Percentiles rank a stretch among this genome's conserved stretches.
These are phyloP conservation scores for Amphibolis antarctica DNA, from an alignment of 106 monocot genomes.

Conservation along the genomic window DNA sequence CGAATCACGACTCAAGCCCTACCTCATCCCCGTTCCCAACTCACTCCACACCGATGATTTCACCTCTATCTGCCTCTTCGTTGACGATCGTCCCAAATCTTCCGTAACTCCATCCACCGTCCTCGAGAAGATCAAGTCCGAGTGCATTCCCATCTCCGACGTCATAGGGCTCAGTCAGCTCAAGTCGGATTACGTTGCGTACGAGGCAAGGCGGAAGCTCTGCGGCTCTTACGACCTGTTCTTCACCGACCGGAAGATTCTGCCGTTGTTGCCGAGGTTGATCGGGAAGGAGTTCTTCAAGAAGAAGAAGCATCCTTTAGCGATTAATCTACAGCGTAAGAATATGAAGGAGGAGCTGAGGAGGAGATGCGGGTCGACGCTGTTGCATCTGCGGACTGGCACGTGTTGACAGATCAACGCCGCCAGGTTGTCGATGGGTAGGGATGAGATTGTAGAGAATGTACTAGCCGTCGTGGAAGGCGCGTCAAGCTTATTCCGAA, in stretches of 20 bases:
- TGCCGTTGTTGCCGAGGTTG: slow-evolving; percentile 15
- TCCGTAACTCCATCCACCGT: neutral
- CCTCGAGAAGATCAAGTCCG: neutral
- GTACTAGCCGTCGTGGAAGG: slow-evolving; percentile 16
- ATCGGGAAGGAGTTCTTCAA: slow-evolving; percentile 27
- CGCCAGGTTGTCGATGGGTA: slow-evolving; percentile 15
- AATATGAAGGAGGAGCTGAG: slow-evolving; percentile 12
- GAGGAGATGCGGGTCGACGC: slow-evolving; percentile 5
- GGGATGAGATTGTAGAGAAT: slow-evolving; percentile 24
- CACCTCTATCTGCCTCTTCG: slow-evolving; percentile 14
- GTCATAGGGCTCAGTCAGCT: slow-evolving; percentile 10
- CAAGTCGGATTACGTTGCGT: slow-evolving; percentile 15
- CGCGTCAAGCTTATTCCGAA: slow-evolving; percentile 4
- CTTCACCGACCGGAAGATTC: slow-evolving; percentile 17
- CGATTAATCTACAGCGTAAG: slow-evolving; percentile 9
- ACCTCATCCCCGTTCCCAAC: slow-evolving; percentile 43
- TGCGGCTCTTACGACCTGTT: slow-evolving; percentile 24
- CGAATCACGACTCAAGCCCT: slow-evolving; percentile 21
- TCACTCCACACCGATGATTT: slow-evolving; percentile 1
- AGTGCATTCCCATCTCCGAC: slow-evolving; percentile 10
- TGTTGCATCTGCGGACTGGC: slow-evolving; percentile 15
- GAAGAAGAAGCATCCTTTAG: slow-evolving; percentile 24
- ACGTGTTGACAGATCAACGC: slow-evolving; percentile 20
- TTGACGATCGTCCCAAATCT: slow-evolving; percentile 7
- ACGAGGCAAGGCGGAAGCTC: slow-evolving; percentile 19